Conservation (phyloP, 257 asterid genomes). For the Rauvolfia tetraphylla region DNA sequence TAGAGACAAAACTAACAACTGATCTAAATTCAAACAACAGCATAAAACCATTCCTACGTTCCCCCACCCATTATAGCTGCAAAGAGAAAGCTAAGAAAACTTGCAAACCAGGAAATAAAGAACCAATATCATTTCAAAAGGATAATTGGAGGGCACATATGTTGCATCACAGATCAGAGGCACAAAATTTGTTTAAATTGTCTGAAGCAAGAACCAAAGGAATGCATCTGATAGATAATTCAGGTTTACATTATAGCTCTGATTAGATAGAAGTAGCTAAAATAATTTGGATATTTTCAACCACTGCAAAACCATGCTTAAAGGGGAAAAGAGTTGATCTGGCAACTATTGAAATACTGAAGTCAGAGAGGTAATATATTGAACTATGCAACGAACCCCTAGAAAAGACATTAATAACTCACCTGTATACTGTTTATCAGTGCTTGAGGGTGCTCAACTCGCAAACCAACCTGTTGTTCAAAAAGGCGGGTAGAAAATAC, state of each 20-base stretch:
- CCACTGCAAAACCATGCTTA: neutral
- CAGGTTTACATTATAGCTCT: neutral
- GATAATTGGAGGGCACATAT: neutral
- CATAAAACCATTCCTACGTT: neutral
- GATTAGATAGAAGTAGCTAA: neutral
- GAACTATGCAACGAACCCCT: neutral
- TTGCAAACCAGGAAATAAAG: neutral
- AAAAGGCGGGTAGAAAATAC: neutral
- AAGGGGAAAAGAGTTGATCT: neutral
- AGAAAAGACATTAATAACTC: neutral
- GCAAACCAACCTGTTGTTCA: conserved; percentile 71
- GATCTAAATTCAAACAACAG: neutral
- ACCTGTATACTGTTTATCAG: conserved; percentile 88
- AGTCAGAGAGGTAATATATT: neutral
- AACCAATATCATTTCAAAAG: neutral
- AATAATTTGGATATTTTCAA: neutral
- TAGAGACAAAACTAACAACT: neutral
- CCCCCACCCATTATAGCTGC: neutral
- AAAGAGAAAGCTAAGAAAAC: neutral
- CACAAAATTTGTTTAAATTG: neutral
- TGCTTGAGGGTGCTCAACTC: conserved; percentile 95
- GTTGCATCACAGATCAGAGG: neutral
- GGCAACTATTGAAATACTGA: neutral
- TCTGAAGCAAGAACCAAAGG: neutral
- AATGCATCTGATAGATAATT: neutral